Percentiles rank a stretch among this genome's conserved stretches.
These are phyloP conservation scores for Apocynum venetum DNA, from an alignment of 257 asterid genomes.

Conservation along the genomic window DNA sequence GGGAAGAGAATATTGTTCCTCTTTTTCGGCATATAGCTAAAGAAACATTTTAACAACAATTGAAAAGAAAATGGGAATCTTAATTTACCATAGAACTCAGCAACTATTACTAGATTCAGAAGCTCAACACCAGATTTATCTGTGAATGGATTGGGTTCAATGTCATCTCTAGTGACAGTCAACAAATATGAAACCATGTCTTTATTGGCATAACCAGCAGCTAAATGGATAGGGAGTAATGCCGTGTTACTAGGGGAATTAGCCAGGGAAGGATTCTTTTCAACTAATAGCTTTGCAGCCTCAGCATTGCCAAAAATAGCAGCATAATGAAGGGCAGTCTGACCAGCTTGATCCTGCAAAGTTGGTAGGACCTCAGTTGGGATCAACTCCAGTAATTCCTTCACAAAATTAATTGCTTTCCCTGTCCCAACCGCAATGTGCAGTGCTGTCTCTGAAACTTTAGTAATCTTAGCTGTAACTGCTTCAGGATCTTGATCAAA, in stretches of 20 bases:
- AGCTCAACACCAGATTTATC: conserved; percentile 32
- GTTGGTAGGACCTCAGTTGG: conserved; percentile 23
- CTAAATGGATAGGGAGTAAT: conserved; percentile 27
- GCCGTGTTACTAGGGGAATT: conserved; percentile 11
- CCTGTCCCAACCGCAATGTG: conserved; percentile 34
- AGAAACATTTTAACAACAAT: neutral
- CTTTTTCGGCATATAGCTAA: neutral
- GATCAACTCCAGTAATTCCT: conserved; percentile 30
- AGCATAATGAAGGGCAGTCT: conserved; percentile 33
- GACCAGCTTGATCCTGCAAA: conserved; percentile 27
- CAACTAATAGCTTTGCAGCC: conserved; percentile 28
- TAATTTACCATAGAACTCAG: conserved; percentile 35
- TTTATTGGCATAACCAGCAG: conserved; percentile 40
- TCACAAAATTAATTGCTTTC: conserved; percentile 27
- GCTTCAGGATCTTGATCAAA: conserved; percentile 34
- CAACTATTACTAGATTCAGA: conserved; percentile 32
- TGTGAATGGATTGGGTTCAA: conserved; percentile 26
- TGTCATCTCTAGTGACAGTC: conserved; percentile 35
- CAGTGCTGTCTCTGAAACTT: conserved; percentile 30
- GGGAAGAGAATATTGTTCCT: neutral
- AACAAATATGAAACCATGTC: conserved; percentile 31
- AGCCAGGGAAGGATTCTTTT: conserved; percentile 21
- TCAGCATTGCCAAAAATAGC: conserved; percentile 33
- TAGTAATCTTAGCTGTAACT: conserved; percentile 33
- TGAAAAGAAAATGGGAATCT: neutral